Base-by-base conservation (phyloP, 768 basidiomycete species). In the Mycena alexandri region DNA sequence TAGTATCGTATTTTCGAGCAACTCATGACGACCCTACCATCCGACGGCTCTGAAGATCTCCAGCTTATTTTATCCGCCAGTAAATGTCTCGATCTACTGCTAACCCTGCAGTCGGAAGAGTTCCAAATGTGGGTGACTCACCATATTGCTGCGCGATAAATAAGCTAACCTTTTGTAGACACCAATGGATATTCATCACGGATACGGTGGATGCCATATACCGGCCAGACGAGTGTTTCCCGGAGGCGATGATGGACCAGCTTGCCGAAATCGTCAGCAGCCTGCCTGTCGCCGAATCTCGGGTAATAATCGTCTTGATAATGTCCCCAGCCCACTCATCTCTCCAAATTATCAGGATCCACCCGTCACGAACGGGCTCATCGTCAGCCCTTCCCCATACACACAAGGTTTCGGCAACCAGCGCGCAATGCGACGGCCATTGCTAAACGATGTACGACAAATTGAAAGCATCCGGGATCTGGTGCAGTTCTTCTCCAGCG, bases 131-230 rank as follows among this genome's bases (percentile, higher is more conserved):
- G 75, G 67, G 82, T 38, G 5, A 14, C 16, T 47, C 58, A 56
- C 21, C 46, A 24, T 65, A 36, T 34, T 33, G 12, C 14, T 65
- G 13, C 50, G 56, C 55, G 53, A 61, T 34, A 9, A n/a, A 51
- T 61, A 76, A 46, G 34, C 44, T 55, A 17, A 54, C 16, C 22
- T 6, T 47, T 33, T 47, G 21, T 71, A 94, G 92, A 76, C 93
- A 99, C 77, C 96, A 99, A 82, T 99, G 98, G 97, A 93, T 98
- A 74, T 99, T 99, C 77, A 89, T 98, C 47, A 98, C 96, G 3
- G 97, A 99, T 77, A 99, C 97, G 0, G 94, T 96, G 8, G 98
- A 99, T 73, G 96, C 97, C 0, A 87, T 96, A 38, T 96, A 95
- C 79, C 91, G 89, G 19, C 93, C 95, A 0, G 91, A 95, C 63